Base-by-base conservation (phyloP, 768 basidiomycete genomes). In the Collybia mongolica region DNA sequence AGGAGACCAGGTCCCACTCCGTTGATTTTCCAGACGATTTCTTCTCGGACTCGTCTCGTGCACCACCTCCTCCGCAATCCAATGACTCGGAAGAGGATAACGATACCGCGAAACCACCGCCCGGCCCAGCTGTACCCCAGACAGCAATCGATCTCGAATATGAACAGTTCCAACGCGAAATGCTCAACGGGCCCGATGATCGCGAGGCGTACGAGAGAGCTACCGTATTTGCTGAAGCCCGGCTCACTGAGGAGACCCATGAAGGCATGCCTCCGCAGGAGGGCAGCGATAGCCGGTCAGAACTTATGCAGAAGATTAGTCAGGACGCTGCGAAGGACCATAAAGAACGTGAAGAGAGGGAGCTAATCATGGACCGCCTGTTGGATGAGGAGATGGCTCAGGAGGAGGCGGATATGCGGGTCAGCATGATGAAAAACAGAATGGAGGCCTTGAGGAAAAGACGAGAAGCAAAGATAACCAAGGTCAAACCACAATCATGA, bases 341-440 rank as follows among this genome's bases (percentile, higher is more conserved):
- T 56, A 85, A 75, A 64, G 83, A 84, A 58, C 73, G 73, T 60
- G 89, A 92, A 19, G 90, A 93, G 47, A 75, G 81, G 43, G 90
- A 93, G 57, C 67, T 92, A 52, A 92, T 93, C 39, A 88, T 93
- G 85, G 90, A 92, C 66, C 77, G 91, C 48, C 66, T 93, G 41
- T 51, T 91, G 64, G 90, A 92, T 24, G 91, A 93, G 69, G 90
- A 93, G 64, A 77, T 83, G 48, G 86, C 84, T 26, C 91, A 93
- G 71, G 91, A 93, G 62, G 90, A 93, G 62, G 91, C 90, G 5
- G 91, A 93, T 62, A 82, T 83, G 71, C 82, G 81, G 46, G 90
- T 91, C 8, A 62, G 64, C 7, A 57, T 76, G 38, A 75, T 93
- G 69, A 91, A 86, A 68, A 80, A 69, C 39, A 77, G 76, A 57